Base-by-base conservation (phyloP, 1,139 yeast species). In the Torulaspora globosa region DNA sequence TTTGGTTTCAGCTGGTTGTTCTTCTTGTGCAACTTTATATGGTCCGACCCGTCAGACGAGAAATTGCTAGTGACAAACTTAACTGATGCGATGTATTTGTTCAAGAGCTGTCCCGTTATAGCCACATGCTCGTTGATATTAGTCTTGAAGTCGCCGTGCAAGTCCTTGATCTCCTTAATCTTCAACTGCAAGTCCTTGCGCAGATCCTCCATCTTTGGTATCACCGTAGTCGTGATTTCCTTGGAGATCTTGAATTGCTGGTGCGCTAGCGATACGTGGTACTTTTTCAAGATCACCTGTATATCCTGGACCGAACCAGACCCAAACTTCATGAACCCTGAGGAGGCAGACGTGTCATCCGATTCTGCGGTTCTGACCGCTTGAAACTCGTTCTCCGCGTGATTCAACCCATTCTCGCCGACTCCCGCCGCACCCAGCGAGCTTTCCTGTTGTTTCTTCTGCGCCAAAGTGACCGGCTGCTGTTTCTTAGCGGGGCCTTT, bases 181-280 rank as follows among this genome's bases (percentile, higher is more conserved):
- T 84, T 83, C 38, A 75, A 72, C 36, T 77, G 70, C 49, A 84
- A 67, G 60, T 83, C 88, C 55, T 78, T 82, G 49, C 84, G 74
- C 54, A 84, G 71, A 53, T 80, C 85, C 56, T 84, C 90, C 41
- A 84, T 68, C 57, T 82, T 77, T 32, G 92, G 92, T 14, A 84
- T 74, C 23, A 83, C 70, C 28, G 75, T 70, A n/a, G 71, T 63
- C 31, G 74, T 74, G 46, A 84, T 68, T 46, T 83, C 88, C 56
- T 78, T 79, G 41, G 80, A 74, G 0, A 86, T 66, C 40, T 69
- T 67, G 41, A 69, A 63, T 51, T 75, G 78, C 47, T 69, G 75
- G 37, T 67, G 70, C 2, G 74, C 70, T 28, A 75, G 41, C 14
- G 71, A 66, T 39, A 69, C 57, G 54, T 76, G 81, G 52, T 73